These are phyloP conservation scores for Eimeria acervulina DNA, from an alignment of 169 alveolate genomes.

Conservation along the genomic window DNA sequence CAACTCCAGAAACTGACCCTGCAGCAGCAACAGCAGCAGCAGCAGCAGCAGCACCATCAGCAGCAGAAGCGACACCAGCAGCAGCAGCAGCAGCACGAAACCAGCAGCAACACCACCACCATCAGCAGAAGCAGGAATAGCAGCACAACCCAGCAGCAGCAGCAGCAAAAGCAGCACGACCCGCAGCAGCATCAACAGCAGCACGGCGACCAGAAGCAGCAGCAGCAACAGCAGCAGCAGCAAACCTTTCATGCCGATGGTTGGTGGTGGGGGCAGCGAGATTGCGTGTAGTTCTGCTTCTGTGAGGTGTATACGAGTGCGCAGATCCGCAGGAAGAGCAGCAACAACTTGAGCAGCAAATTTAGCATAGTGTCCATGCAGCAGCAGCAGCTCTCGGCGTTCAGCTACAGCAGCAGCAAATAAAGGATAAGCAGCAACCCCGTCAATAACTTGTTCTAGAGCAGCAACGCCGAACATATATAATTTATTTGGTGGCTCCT, in stretches of 20 bases:
- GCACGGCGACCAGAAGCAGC: neutral
- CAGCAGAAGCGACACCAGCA: neutral
- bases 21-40: too few relatives aligned
- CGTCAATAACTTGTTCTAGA: conserved; percentile 84
- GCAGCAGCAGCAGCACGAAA: neutral
- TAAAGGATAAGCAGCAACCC: conserved; percentile 53
- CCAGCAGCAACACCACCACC: conserved; percentile 26
- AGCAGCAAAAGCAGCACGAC: neutral
- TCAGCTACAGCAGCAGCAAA: conserved; percentile 72
- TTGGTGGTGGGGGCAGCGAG: conserved; percentile 32
- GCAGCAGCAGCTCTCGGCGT: conserved; percentile 64
- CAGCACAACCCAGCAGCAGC: neutral
- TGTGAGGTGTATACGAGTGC: conserved; percentile 13
- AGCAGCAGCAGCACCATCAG: too few relatives aligned
- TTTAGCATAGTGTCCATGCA: conserved; percentile 60
- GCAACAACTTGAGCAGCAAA: conserved; percentile 38
- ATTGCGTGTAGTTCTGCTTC: neutral
- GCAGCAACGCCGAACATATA: conserved; percentile 88
- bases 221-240: too few relatives aligned
- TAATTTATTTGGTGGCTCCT: conserved; percentile 85
- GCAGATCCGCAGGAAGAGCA: conserved; percentile 60
- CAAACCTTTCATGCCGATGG: conserved; percentile 44
- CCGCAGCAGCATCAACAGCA: neutral
- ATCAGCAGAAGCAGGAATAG: conserved; percentile 49
- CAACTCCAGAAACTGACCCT: neutral